Evolutionary conservation across 1,284 basidiomycete species (phyloP).

Genomic region (Apiotrichum veenhuisii): DNA sequence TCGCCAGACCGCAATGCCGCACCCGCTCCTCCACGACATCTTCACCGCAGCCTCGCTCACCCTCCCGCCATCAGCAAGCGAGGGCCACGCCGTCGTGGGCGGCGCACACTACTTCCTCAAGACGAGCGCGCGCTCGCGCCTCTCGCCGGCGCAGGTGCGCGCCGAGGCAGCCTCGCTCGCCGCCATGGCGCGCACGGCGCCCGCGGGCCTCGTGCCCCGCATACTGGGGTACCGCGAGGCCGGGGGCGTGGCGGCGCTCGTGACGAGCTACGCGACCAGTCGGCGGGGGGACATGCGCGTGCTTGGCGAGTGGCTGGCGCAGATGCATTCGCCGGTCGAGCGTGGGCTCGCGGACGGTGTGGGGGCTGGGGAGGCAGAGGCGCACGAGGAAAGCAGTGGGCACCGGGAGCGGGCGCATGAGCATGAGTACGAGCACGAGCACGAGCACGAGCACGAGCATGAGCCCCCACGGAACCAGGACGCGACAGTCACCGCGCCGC

Average conservation of each 20-base stretch:
- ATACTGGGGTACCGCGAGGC: conserved; percentile 55
- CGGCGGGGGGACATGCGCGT: conserved; percentile 5
- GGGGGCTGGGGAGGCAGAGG: too few relatives aligned
- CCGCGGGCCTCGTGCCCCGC: conserved; percentile 61
- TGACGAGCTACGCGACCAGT: conserved; percentile 54
- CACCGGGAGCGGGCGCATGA: too few relatives aligned
- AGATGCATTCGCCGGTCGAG: conserved; percentile 53
- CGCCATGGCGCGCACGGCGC: conserved; percentile 62
- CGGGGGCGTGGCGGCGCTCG: conserved; percentile 54
- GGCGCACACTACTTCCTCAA: conserved; percentile 30
- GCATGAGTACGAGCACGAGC: too few relatives aligned
- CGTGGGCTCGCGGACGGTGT: too few relatives aligned
- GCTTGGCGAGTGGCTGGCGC: conserved; percentile 57
- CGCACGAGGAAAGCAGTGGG: too few relatives aligned
- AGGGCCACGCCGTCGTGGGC: conserved; percentile 1
- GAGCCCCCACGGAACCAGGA: too few relatives aligned
- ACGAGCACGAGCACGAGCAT: not conserved
- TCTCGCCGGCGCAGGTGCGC: conserved; percentile 54
- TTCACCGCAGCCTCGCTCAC: conserved; percentile 21
- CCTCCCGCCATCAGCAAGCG: conserved; percentile 8
- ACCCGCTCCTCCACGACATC: conserved; percentile 18
- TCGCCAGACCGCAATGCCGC: not conserved
- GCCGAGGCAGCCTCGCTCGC: conserved; percentile 71
- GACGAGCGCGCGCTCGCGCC: conserved; percentile 9
- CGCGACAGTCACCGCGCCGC: not conserved